Evolutionary conservation across 106 monocot genomes (phyloP), one percentile per base, ranked within the genome.

Genomic region (Dendrobium huoshanense): DNA sequence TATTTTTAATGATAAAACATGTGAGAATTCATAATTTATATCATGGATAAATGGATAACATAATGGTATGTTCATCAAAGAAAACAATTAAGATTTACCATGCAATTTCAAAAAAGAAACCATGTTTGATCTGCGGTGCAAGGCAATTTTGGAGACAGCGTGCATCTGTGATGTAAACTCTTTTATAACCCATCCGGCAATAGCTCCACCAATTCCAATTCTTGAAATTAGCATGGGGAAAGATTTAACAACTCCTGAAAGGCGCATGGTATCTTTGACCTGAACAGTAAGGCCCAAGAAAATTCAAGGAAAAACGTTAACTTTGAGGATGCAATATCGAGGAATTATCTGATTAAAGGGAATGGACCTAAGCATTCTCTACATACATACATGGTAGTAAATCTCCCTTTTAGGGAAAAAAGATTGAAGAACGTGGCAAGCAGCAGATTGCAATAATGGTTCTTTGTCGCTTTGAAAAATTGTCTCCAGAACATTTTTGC

Each of bases 261-360:
- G 90, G 72, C 90, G 89, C 91, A 99, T 90, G 8, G 92, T 93
- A 70, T 99, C 99, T 83, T 99, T 99, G 37, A 99, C 99, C 99
- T 99, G 89, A 72, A n/a, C 78, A 82, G 81, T 11, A 77, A 67
- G 55, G 55, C 51, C 19, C 78, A 44, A 55, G 45, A 7, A 81
- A 41, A 77, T 65, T 56, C 42, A 22, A 61, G n/a, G 22, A 31
- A 70, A 70, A 31, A 70, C 10, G 24, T 5, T 22, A 6, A 10
- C 70, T 31, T 49, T 75, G 33, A 79, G 55, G 4, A 67, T 75
- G 40, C 11, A 67, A 48, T n/a, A 25, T 18, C 27, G 10, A 15
- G 13, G 18, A 11, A 55, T 41, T 78, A 78, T 18, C 20, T 22
- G 75, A 68, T 67, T 24, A 22, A 56, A 27, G n/a, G 77, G 68